phyloP scores from a whole-genome alignment of 2,329 filamentous ascomycete species.

The Talaromyces atroroseus region DNA sequence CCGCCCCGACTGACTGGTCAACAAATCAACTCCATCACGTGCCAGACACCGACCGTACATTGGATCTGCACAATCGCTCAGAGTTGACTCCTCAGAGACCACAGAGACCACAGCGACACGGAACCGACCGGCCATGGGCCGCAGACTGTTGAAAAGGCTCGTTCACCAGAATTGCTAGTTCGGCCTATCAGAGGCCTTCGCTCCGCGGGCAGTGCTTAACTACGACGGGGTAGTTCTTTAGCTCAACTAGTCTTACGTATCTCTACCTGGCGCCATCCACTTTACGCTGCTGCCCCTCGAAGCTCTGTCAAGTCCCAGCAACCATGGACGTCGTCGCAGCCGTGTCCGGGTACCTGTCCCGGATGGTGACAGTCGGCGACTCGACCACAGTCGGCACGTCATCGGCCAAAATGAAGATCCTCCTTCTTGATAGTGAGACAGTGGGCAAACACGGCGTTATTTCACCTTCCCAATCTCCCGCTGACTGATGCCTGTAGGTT shows the following conservation, averaged over 20 bases:
- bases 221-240: neutral
- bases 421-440: constrained; percentile 89
- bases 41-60: neutral
- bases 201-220: neutral
- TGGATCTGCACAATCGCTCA: neutral
- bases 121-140: too few species aligned
- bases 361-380: constrained; percentile 86
- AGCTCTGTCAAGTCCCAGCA: constrained; percentile 15
- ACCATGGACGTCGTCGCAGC: constrained; percentile 91
- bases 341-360: constrained; percentile 89
- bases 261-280: neutral
- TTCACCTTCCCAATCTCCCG: constrained; percentile 12
- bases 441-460: constrained; percentile 47
- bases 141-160: neutral
- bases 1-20: constrained; percentile 9
- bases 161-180: neutral
- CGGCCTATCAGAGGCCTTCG: constrained; percentile 4
- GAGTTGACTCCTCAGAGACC: too few species aligned
- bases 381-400: constrained; percentile 52
- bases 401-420: constrained; percentile 93
- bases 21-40: neutral
- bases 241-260: neutral
- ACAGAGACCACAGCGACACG: too few species aligned
- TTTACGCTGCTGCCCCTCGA: neutral
- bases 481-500: constrained; percentile 48